A percentile compares a stretch with the other conserved stretches of the same genome.
Evolutionary conservation across 2,329 filamentous ascomycete genomes (phyloP).

Genomic region (Metarhizium sp.): DNA sequence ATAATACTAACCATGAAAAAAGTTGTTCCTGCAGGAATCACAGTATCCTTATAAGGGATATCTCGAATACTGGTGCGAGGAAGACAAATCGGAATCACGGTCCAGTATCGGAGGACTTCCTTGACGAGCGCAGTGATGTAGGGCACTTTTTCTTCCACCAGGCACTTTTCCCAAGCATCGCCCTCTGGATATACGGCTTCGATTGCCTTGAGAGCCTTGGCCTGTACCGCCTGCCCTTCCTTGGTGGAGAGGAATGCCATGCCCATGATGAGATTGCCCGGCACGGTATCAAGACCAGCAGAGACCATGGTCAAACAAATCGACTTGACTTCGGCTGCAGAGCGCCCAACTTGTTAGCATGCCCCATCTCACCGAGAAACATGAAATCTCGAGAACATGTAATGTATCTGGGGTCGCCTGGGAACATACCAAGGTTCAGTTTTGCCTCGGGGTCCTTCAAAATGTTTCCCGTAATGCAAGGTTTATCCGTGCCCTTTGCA

Average conservation of each 20-base stretch:
- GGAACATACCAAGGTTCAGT: slow-evolving; percentile 23
- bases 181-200: slow-evolving; percentile 60
- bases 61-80: slow-evolving; percentile 64
- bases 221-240: slow-evolving; percentile 61
- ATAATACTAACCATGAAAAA: slow-evolving; percentile 57
- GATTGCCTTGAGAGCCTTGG: slow-evolving; percentile 61
- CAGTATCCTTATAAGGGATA: slow-evolving; percentile 56
- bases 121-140: slow-evolving; percentile 73
- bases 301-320: slow-evolving; percentile 78
- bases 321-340: slow-evolving; percentile 61
- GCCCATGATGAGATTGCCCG: slow-evolving; percentile 70
- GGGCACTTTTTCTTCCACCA: slow-evolving; percentile 64
- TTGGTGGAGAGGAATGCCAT: slow-evolving; percentile 64
- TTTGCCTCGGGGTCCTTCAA: slow-evolving; percentile 40
- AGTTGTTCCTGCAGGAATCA: slow-evolving; percentile 65
- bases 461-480: slow-evolving; percentile 39
- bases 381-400: too few relatives aligned
- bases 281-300: slow-evolving; percentile 72
- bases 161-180: slow-evolving; percentile 67
- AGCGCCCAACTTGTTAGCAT: neutral
- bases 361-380: too few relatives aligned
- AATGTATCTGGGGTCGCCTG: neutral
- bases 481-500: slow-evolving; percentile 28
- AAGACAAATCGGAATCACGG: slow-evolving; percentile 69
- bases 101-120: slow-evolving; percentile 70